Evolutionary conservation across 2,329 filamentous ascomycete genomes (phyloP), one percentile per base, ranked within the genome.

Genomic region (Zasmidium citrigriseum): DNA sequence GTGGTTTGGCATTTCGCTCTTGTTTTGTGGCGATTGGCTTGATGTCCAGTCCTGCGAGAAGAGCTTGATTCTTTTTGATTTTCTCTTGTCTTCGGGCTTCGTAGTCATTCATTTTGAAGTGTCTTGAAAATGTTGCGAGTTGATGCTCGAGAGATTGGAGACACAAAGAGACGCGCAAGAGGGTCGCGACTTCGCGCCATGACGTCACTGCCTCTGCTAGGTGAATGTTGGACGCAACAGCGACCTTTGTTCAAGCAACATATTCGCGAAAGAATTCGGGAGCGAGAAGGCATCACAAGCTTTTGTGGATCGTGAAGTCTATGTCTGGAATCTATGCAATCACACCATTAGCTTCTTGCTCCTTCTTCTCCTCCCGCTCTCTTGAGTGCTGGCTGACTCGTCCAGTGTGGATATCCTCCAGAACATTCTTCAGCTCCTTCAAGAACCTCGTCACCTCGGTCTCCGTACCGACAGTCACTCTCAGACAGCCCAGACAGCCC

Each of bases 401-500:
- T 3, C 76, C 76, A n/a, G 70, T 64, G 64, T 80, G 78, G 7
- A 85, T 69, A 47, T 81, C 71, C 69, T 75, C 64, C 70, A 86
- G 60, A 62, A 86, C 76, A 62, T 72, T 61, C 64, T 78, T 78
- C 21, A 97, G 75, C 66, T 93, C 87, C 20, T 79, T 77, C 67
- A 99, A 72, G 70, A 98, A 91, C 59, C 87, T 83, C 23, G 87
- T 88, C 9, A 96, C 90, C 76, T 99, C 95, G 1, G 85, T 78
- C 73, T 96, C 90, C 0, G 93, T 98, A 16, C 95, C 95, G 12
- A 99, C 86, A 0, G 95, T 99, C 65, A 98, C 91, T 55, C 95
- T 85, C 73, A 99, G 76, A 70, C 93, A 97, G 0, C 93, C 95
- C 45, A 88, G 75, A 72, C 95, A 99, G 3, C 93, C 93, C 64